Conservation (phyloP, 331 rosid species). For the Quercus phellos region DNA sequence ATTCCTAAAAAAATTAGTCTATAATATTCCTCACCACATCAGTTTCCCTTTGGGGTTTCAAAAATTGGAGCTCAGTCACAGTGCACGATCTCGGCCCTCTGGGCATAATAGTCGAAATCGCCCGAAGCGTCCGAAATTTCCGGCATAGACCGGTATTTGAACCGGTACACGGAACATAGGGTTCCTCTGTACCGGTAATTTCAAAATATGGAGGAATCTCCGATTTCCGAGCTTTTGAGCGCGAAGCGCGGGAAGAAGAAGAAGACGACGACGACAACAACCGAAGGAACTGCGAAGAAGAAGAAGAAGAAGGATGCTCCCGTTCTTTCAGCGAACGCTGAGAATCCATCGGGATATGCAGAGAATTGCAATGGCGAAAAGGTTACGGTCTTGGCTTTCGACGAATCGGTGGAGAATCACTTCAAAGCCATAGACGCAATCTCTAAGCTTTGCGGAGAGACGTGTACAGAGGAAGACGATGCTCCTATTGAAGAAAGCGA, state of each 20-base stretch:
- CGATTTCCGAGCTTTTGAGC: constrained; percentile 14
- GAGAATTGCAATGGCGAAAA: constrained; percentile 19
- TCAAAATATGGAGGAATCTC: neutral
- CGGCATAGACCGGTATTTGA: no score
- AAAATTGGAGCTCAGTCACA: no score
- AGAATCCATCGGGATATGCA: constrained; percentile 6
- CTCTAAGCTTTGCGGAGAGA: constrained; percentile 58
- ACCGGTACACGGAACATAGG: no score
- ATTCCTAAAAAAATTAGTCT: no score
- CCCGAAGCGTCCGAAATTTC: no score
- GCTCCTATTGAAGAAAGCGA: constrained; percentile 34
- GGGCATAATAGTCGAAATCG: no score
- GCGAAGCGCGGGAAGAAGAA: constrained; percentile 21
- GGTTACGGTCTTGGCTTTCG: constrained; percentile 44
- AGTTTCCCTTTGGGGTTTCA: no score
- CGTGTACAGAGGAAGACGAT: neutral
- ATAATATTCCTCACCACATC: no score
- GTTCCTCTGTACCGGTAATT: no score
- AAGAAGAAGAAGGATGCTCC: neutral
- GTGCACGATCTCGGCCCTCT: no score
- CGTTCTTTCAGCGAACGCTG: constrained; percentile 1
- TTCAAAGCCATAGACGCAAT: constrained; percentile 50
- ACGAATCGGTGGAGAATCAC: constrained; percentile 59
- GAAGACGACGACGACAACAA: neutral
- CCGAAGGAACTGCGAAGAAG: neutral